Evolutionary conservation across 2,329 filamentous ascomycete genomes (phyloP), one percentile per base, ranked within the genome.

Genomic region (Chrysosphaeria jannelii): DNA sequence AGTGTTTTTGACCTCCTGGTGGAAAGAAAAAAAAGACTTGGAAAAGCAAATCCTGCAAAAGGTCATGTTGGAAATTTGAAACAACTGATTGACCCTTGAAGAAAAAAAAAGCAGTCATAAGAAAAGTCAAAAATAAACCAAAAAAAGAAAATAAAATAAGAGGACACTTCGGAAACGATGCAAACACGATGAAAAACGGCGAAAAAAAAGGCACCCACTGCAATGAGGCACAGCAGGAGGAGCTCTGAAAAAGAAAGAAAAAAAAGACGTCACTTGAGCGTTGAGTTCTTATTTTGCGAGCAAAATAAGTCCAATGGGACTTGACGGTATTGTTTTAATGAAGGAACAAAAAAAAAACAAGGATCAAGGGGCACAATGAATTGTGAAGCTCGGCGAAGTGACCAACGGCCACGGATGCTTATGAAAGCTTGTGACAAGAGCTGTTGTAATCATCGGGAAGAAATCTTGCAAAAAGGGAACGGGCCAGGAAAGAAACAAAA

Each of bases 111-210:
- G 8, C 22, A 22, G 13, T 9, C 7, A 14, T 9, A 4, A 12
- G 15, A 22, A 14, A 14, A 25, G 14, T 7, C n/a, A 14, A 20
- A 14, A 14, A 9, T 7, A n/a, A 18, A 18, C 16, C 16, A 7
- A n/a, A 18, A n/a, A 18, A 18, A 18, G n/a, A n/a, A 18, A 18
- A 18, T 18, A 18, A 18, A n/a, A n/a, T 18, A 18, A n/a, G n/a
- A n/a, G n/a, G n/a, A n/a, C n/a, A n/a, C n/a, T n/a, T n/a, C n/a
- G 16, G 15, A 14, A 10, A 12, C 10, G 13, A 26, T 12, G 4
- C 14, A 13, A 13, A 9, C 17, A 10, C 11, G 17, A 15, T 18
- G 13, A 6, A 5, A n/a, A 12, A 26, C 8, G 9, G 17, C 15
- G 20, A 22, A 5, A 14, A 17, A 12, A 16, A 14, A 15, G 10